phyloP scores from a whole-genome alignment of 1,139 yeast species.

The Yamadazyma sp. region DNA sequence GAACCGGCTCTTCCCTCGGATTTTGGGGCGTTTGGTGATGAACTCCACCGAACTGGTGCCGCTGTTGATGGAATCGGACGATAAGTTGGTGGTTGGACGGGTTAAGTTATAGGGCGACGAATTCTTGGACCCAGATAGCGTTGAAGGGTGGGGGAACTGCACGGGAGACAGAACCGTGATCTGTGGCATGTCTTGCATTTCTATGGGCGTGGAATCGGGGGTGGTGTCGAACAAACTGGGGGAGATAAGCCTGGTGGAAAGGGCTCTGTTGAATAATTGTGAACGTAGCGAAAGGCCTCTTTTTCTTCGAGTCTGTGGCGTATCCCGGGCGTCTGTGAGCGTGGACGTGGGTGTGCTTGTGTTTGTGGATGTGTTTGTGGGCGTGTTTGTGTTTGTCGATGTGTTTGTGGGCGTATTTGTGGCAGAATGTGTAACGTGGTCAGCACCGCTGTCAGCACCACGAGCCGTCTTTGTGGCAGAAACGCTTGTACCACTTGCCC shows the following conservation, averaged over 20 bases:
- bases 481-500: no score
- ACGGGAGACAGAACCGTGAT: no score
- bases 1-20: slow-evolving; percentile 6
- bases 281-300: slow-evolving; percentile 76
- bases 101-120: slow-evolving; percentile 18
- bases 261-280: slow-evolving; percentile 61
- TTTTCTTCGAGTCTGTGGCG: slow-evolving; percentile 45
- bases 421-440: no score
- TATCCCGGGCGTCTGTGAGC: no score
- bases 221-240: slow-evolving; percentile 10
- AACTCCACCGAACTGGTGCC: slow-evolving; percentile 23
- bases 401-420: no score
- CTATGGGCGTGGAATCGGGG: neutral
- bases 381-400: no score
- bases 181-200: neutral
- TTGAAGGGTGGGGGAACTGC: no score
- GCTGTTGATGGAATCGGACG: slow-evolving; percentile 21
- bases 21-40: slow-evolving; percentile 19
- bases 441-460: no score
- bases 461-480: no score
- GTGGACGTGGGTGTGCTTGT: no score
- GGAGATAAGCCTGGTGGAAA: slow-evolving; percentile 18
- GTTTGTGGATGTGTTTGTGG: no score
- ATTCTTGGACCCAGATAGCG: no score
- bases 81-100: slow-evolving; percentile 27